A percentile compares a stretch with the other conserved stretches of the same genome.
Evolutionary conservation across 2,329 filamentous ascomycete genomes (phyloP).

Genomic region (Xylaria sp.): DNA sequence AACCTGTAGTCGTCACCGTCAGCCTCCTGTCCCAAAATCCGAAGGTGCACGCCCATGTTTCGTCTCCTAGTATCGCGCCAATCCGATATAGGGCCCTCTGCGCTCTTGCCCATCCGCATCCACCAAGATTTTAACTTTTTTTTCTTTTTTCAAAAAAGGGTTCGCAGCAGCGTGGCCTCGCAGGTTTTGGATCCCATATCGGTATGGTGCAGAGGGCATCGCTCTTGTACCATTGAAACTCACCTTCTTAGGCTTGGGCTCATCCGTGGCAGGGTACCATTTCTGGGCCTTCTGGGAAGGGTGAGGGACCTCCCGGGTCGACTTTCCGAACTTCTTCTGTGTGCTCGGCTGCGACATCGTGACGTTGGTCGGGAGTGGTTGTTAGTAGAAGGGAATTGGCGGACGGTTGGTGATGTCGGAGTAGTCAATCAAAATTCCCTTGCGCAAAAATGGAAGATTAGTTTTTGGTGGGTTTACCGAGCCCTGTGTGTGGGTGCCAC

Average conservation of each 20-base stretch:
- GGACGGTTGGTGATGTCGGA: slow-evolving; percentile 35
- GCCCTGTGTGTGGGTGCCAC: slow-evolving; percentile 41
- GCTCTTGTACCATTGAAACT: slow-evolving; percentile 53
- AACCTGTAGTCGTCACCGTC: slow-evolving; percentile 61
- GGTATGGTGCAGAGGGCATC: slow-evolving; percentile 11
- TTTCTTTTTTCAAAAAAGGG: not conserved
- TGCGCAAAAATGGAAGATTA: slow-evolving; percentile 41
- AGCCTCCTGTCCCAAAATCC: slow-evolving; percentile 7
- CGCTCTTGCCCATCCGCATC: not conserved
- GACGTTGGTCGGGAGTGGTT: slow-evolving; percentile 55
- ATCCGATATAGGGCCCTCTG: slow-evolving; percentile 23
- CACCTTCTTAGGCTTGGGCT: slow-evolving; percentile 90
- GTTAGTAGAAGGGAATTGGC: slow-evolving; percentile 37
- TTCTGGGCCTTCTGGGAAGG: slow-evolving; percentile 92
- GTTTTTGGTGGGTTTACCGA: slow-evolving; percentile 44
- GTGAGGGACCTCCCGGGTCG: slow-evolving; percentile 88
- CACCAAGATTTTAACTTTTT: not conserved
- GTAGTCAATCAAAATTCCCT: slow-evolving; percentile 36
- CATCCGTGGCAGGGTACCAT: slow-evolving; percentile 98
- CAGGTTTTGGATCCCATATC: not conserved
- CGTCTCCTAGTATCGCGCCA: slow-evolving; percentile 2
- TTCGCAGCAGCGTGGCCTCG: not conserved
- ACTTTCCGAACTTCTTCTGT: slow-evolving; percentile 94
- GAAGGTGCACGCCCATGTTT: not conserved
- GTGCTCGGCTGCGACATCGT: slow-evolving; percentile 76